phyloP scores from a whole-genome alignment of 2,329 filamentous ascomycete species.

The Verticillium dahliae region DNA sequence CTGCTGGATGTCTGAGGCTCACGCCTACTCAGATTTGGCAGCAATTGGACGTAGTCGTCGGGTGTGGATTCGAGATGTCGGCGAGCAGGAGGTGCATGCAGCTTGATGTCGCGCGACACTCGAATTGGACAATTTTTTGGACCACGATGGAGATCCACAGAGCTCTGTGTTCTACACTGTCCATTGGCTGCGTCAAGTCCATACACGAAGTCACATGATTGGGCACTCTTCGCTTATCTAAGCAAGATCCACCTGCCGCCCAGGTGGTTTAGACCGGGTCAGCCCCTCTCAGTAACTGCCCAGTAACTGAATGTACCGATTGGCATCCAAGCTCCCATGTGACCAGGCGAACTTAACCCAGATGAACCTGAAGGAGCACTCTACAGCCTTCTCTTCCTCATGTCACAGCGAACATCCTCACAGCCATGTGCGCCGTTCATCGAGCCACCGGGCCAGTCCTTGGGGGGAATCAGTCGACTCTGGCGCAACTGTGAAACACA shows the following conservation, averaged over 20 bases:
- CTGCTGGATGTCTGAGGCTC: constrained; percentile 16
- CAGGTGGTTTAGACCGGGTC: too few species aligned
- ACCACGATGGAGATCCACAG: background rate
- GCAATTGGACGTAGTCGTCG: constrained; percentile 6
- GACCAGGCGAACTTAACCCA: too few species aligned
- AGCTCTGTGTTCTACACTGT: too few species aligned
- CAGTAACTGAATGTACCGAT: too few species aligned
- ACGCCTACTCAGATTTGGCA: constrained; percentile 8
- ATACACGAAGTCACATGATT: background rate
- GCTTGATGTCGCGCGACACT: constrained; percentile 1
- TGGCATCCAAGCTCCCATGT: too few species aligned
- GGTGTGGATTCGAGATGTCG: constrained; percentile 1
- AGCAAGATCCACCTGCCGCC: background rate
- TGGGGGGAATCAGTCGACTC: constrained; percentile 10
- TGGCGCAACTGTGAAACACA: constrained; percentile 39
- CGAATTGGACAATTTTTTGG: constrained; percentile 3
- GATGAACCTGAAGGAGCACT: background rate
- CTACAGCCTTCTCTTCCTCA: background rate
- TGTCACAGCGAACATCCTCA: background rate
- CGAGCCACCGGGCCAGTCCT: constrained; percentile 22
- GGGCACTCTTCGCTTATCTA: background rate
- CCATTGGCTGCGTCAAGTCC: background rate
- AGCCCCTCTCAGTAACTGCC: too few species aligned
- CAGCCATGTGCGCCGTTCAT: background rate
- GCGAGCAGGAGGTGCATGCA: constrained; percentile 5